phyloP scores from a whole-genome alignment of 495 filamentous ascomycete species.

The Talaromyces adpressus region DNA sequence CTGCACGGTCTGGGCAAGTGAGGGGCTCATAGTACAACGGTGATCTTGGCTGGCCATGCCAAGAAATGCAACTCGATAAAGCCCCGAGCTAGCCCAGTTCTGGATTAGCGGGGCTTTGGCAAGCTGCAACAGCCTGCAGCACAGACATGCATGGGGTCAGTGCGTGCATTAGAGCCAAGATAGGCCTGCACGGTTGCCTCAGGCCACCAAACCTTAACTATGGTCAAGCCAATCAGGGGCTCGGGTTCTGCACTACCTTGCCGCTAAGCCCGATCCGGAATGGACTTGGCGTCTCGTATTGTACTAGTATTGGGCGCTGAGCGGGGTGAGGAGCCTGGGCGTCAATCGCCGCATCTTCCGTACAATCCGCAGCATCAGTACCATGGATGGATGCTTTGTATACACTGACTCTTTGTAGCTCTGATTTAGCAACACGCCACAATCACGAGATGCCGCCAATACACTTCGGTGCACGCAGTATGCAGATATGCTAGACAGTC shows the following conservation, averaged over 20 bases:
- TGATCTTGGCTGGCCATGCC: too few species aligned
- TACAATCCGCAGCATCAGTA: not conserved
- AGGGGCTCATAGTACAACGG: too few species aligned
- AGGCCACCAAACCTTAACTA: not conserved
- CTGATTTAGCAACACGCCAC: not conserved
- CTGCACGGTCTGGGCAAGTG: not conserved
- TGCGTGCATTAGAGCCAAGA: not conserved
- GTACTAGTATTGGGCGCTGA: too few species aligned
- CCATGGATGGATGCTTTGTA: not conserved
- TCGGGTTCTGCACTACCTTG: too few species aligned
- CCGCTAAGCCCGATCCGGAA: not conserved
- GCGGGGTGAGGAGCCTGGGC: not conserved
- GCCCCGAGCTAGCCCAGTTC: not conserved
- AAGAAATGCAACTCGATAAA: too few species aligned
- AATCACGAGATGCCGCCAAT: not conserved
- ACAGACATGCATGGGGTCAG: not conserved
- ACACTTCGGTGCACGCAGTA: not conserved
- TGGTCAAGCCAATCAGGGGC: not conserved
- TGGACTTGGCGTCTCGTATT: too few species aligned
- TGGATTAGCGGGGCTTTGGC: not conserved
- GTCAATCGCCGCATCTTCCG: not conserved
- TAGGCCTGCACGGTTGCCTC: not conserved
- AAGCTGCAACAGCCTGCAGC: not conserved
- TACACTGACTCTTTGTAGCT: not conserved
- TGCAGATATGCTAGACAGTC: not conserved